These are phyloP conservation scores for Aspergillus awamori DNA, from an alignment of 2,329 filamentous ascomycete genomes.

Conservation along the genomic window DNA sequence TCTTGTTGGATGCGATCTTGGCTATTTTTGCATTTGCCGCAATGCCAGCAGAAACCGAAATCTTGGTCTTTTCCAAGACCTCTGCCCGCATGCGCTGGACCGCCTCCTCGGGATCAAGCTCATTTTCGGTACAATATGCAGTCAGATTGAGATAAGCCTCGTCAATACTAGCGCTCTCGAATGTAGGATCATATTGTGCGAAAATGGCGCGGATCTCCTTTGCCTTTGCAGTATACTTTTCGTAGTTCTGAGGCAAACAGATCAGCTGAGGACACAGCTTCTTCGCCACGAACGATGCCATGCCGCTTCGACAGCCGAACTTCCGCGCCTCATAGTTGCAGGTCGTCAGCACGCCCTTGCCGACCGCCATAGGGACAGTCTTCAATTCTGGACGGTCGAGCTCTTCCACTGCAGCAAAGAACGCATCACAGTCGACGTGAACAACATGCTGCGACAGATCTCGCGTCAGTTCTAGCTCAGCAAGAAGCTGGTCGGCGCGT, in stretches of 20 bases:
- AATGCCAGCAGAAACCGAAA: constrained; percentile 93
- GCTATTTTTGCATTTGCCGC: constrained; percentile 90
- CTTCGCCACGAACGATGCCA: constrained; percentile 94
- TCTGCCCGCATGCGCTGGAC: constrained; percentile 77
- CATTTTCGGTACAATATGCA: constrained; percentile 72
- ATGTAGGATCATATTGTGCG: constrained; percentile 83
- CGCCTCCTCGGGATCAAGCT: constrained; percentile 69
- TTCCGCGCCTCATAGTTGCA: constrained; percentile 89
- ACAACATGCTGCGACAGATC: constrained; percentile 85
- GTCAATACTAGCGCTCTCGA: constrained; percentile 92
- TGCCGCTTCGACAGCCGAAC: constrained; percentile 88
- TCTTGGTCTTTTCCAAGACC: constrained; percentile 72
- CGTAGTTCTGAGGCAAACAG: constrained; percentile 80
- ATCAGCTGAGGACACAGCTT: constrained; percentile 88
- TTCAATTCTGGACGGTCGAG: constrained; percentile 82
- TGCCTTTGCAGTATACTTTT: constrained; percentile 89
- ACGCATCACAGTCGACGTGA: constrained; percentile 96
- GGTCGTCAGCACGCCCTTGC: constrained; percentile 69
- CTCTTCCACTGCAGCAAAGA: constrained; percentile 92
- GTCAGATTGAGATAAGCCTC: constrained; percentile 97
- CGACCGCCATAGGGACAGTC: constrained; percentile 87
- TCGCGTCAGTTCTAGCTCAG: constrained; percentile 74
- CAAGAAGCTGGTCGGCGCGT: constrained; percentile 77
- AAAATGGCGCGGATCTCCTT: constrained; percentile 82
- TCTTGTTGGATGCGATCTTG: constrained; percentile 93